A percentile compares a stretch with the other conserved stretches of the same genome.
These are phyloP conservation scores for Bauhinia variegata DNA, from an alignment of 306 rosid genomes.

Conservation along the genomic window DNA sequence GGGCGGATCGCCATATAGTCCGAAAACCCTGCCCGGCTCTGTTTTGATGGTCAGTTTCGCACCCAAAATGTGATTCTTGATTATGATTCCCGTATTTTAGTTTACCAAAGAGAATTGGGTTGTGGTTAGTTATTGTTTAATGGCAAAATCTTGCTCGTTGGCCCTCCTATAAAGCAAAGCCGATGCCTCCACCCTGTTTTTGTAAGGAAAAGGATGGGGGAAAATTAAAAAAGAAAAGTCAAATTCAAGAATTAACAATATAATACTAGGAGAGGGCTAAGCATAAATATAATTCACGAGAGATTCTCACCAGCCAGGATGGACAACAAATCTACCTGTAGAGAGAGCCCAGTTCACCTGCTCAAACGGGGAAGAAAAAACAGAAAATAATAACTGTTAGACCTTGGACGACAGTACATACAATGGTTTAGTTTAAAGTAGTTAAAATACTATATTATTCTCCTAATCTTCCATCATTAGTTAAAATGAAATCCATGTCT, in stretches of 20 bases:
- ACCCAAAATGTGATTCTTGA: conserved; percentile 43
- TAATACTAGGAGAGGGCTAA: background rate
- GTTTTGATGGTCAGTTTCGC: conserved; percentile 42
- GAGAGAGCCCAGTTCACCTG: conserved; percentile 96
- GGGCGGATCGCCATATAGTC: too few species aligned
- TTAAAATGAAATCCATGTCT: too few species aligned
- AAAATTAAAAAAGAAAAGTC: conserved; percentile 33
- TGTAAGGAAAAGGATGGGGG: background rate
- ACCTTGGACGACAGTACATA: background rate
- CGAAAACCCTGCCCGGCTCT: conserved; percentile 40
- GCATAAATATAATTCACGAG: background rate
- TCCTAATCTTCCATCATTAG: too few species aligned
- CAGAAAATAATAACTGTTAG: conserved; percentile 16
- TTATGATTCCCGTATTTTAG: conserved; percentile 54
- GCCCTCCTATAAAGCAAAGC: conserved; percentile 98
- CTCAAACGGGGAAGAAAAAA: conserved; percentile 35
- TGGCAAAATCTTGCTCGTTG: conserved; percentile 86
- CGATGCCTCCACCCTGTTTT: conserved; percentile 98
- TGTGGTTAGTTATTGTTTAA: conserved; percentile 59
- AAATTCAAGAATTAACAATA: conserved; percentile 14
- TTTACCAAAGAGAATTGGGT: conserved; percentile 50
- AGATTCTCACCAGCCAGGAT: conserved; percentile 89
- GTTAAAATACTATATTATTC: too few species aligned
- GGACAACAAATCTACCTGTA: conserved; percentile 78
- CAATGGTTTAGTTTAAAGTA: background rate